Evolutionary conservation across 2,329 filamentous ascomycete genomes (phyloP).

Genomic region (Penicillium digitatum): DNA sequence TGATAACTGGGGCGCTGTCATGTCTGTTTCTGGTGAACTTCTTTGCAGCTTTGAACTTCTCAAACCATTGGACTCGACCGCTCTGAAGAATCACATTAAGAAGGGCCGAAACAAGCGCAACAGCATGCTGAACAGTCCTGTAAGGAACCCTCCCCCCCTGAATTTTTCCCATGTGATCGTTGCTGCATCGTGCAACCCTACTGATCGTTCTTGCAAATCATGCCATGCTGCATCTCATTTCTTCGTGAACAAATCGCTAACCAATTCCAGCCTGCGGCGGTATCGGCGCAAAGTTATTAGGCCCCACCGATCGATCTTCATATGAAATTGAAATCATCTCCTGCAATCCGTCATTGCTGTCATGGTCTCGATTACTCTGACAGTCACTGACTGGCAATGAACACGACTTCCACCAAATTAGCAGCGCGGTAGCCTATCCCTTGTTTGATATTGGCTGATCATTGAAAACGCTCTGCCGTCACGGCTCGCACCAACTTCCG

Average conservation of each 20-base stretch:
- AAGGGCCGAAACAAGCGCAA: slow-evolving; percentile 93
- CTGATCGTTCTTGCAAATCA: slow-evolving; percentile 12
- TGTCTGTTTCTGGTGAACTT: slow-evolving; percentile 91
- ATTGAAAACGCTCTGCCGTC: background rate
- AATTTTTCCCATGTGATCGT: slow-evolving; percentile 21
- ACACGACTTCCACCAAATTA: background rate
- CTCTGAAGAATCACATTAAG: slow-evolving; percentile 97
- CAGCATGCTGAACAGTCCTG: slow-evolving; percentile 92
- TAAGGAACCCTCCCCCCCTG: slow-evolving; percentile 53
- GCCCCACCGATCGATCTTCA: slow-evolving; percentile 2
- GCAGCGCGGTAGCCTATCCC: background rate
- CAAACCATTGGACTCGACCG: slow-evolving; percentile 92
- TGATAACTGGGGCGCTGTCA: slow-evolving; percentile 97
- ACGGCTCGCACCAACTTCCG: background rate
- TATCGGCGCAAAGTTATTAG: slow-evolving; percentile 46
- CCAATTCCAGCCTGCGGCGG: slow-evolving; percentile 40
- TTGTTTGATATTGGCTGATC: slow-evolving; percentile 1
- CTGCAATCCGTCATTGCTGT: slow-evolving; percentile 11
- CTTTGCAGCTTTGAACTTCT: slow-evolving; percentile 96
- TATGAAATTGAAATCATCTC: slow-evolving; percentile 6
- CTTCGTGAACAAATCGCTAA: slow-evolving; percentile 14
- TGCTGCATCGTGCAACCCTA: slow-evolving; percentile 20
- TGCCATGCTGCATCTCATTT: background rate
- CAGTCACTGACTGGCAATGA: slow-evolving; percentile 1
- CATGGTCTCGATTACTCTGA: slow-evolving; percentile 1